These are phyloP conservation scores for Candida tunisiensis DNA, from an alignment of 1,139 yeast species.

Conservation along the genomic window DNA sequence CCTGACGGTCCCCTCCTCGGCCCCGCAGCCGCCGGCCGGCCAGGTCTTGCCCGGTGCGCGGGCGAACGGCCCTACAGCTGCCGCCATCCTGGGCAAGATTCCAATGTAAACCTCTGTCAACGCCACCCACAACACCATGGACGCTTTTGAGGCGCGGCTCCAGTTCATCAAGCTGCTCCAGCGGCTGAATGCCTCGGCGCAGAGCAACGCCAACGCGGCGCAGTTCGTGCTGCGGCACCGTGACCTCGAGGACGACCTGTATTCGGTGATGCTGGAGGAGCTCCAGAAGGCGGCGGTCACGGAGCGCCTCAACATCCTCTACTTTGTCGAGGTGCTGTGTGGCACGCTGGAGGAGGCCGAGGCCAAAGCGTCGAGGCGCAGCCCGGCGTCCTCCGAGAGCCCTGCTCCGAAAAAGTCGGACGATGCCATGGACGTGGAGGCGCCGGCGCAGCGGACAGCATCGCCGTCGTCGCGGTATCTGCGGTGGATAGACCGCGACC, in stretches of 20 bases:
- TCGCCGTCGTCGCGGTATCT: slow-evolving; percentile 6
- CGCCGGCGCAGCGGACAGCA: too few species aligned
- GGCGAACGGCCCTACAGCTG: too few species aligned
- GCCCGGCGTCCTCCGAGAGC: too few species aligned
- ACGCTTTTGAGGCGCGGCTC: slow-evolving; percentile 62
- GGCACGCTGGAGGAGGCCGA: slow-evolving; percentile 9
- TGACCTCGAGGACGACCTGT: slow-evolving; percentile 55
- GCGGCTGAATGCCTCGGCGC: slow-evolving; percentile 44
- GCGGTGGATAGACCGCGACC: slow-evolving; percentile 25
- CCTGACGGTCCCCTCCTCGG: too few species aligned
- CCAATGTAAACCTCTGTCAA: background rate
- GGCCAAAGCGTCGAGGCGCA: slow-evolving; percentile 18
- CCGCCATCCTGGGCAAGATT: too few species aligned
- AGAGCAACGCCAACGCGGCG: slow-evolving; percentile 36
- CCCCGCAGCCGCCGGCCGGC: too few species aligned
- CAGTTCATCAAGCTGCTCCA: slow-evolving; percentile 48
- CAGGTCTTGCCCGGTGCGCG: too few species aligned
- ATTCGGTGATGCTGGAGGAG: slow-evolving; percentile 54
- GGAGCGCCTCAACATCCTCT: slow-evolving; percentile 47
- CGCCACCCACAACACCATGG: slow-evolving; percentile 27
- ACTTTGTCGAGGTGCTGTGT: slow-evolving; percentile 44
- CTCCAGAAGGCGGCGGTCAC: slow-evolving; percentile 34
- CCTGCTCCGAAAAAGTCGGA: too few species aligned
- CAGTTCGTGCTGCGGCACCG: slow-evolving; percentile 39
- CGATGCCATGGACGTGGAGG: too few species aligned